phyloP scores from a whole-genome alignment of 768 basidiomycete species.

The Galerina marginata region DNA sequence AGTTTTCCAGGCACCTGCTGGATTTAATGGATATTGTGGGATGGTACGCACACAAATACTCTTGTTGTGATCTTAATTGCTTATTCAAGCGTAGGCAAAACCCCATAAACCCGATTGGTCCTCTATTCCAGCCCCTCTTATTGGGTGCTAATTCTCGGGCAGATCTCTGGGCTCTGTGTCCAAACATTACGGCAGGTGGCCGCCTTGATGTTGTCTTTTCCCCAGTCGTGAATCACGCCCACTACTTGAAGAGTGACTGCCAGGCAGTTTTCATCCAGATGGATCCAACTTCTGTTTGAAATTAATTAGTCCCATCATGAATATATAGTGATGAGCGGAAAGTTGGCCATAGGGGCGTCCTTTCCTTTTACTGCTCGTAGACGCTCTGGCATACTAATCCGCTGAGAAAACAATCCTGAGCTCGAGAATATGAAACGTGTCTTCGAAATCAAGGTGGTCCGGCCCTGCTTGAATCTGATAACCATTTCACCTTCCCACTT shows the following conservation, averaged over 20 bases:
- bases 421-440: no score
- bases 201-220: constrained; percentile 34
- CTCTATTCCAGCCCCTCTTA: neutral
- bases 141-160: neutral
- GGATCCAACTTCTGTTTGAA: neutral
- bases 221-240: constrained; percentile 28
- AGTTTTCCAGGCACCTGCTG: neutral
- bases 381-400: no score
- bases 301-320: neutral
- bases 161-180: constrained; percentile 29
- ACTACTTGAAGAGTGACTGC: constrained; percentile 26
- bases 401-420: no score
- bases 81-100: neutral
- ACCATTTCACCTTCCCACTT: no score
- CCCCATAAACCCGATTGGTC: neutral
- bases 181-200: constrained; percentile 26
- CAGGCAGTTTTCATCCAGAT: constrained; percentile 12
- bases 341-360: no score
- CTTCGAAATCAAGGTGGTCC: no score
- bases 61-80: neutral
- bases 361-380: no score
- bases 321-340: no score
- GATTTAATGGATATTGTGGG: neutral
- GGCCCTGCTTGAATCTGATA: no score
- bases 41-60: neutral